Conservation (phyloP, 768 basidiomycete species). For the Leccinum longicurvipes region DNA sequence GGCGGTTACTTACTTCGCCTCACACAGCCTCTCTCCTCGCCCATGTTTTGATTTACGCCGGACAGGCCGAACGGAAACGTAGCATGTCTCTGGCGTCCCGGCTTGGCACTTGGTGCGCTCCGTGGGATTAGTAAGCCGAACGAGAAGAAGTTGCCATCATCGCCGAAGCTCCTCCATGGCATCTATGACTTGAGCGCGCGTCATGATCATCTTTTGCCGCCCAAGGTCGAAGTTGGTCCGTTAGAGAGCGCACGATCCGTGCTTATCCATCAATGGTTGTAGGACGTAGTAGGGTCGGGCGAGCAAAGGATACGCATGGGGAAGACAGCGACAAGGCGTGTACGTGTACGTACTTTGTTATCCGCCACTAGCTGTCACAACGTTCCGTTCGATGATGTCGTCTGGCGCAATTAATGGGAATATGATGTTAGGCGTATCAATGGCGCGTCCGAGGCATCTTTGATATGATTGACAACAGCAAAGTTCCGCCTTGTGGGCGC, state of each 20-base stretch:
- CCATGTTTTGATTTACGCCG: neutral
- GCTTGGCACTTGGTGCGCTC: neutral
- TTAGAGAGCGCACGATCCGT: too few relatives aligned
- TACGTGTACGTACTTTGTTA: neutral
- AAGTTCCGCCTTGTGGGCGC: too few relatives aligned
- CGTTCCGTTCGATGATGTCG: neutral
- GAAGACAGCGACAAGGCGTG: neutral
- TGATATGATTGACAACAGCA: neutral
- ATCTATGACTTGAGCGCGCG: too few relatives aligned
- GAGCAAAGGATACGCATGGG: neutral
- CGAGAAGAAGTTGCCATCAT: neutral
- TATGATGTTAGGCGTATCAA: neutral
- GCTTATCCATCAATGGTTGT: too few relatives aligned
- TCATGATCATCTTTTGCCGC: too few relatives aligned
- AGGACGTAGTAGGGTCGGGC: neutral
- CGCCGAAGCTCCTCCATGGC: too few relatives aligned
- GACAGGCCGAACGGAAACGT: neutral
- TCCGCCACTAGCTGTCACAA: neutral
- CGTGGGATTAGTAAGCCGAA: neutral
- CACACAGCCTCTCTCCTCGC: neutral
- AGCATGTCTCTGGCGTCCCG: neutral
- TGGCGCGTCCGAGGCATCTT: neutral
- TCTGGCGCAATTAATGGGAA: neutral
- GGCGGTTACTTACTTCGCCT: neutral
- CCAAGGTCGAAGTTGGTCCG: too few relatives aligned